A percentile compares a stretch with the other conserved stretches of the same genome.
Conservation (phyloP, 345 rosid species). For the Limnanthes douglasii region DNA sequence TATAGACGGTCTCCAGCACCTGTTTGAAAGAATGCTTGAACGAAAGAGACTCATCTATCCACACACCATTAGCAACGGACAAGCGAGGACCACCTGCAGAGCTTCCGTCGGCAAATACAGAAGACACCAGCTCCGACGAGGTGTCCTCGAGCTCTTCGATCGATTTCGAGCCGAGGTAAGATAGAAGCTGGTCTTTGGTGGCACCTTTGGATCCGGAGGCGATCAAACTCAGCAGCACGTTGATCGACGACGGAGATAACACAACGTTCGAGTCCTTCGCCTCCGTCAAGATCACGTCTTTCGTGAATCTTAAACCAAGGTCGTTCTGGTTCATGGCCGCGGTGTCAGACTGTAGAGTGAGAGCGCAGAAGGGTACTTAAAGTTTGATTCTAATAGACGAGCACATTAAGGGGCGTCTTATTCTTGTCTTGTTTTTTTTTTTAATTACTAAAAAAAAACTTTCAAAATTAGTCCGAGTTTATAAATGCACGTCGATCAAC, state of each 20-base stretch:
- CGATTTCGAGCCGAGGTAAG: conserved; percentile 48
- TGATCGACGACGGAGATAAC: conserved; percentile 55
- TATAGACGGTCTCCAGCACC: conserved; percentile 30
- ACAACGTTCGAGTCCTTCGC: conserved; percentile 37
- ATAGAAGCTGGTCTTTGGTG: conserved; percentile 37
- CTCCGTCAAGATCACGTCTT: conserved; percentile 23
- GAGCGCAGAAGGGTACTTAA: too few relatives aligned
- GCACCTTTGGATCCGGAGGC: conserved; percentile 37
- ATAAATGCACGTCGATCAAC: too few relatives aligned
- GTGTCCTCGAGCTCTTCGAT: conserved; percentile 36
- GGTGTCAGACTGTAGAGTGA: too few relatives aligned
- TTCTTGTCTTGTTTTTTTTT: too few relatives aligned
- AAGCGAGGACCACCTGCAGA: conserved; percentile 40
- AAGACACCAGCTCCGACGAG: conserved; percentile 34
- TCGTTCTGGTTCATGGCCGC: conserved; percentile 32
- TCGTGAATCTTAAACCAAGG: conserved; percentile 25
- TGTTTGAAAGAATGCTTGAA: conserved; percentile 40
- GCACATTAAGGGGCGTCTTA: too few relatives aligned
- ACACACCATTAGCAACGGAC: conserved; percentile 39
- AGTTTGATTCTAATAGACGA: too few relatives aligned
- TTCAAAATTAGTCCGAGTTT: too few relatives aligned
- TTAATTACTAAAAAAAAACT: too few relatives aligned
- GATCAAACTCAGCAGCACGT: conserved; percentile 43
- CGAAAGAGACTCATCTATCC: conserved; percentile 39
- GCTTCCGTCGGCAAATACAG: conserved; percentile 50